These are phyloP conservation scores for Calonectria leucothoes DNA, from an alignment of 2,329 filamentous ascomycete species.

Conservation along the genomic window DNA sequence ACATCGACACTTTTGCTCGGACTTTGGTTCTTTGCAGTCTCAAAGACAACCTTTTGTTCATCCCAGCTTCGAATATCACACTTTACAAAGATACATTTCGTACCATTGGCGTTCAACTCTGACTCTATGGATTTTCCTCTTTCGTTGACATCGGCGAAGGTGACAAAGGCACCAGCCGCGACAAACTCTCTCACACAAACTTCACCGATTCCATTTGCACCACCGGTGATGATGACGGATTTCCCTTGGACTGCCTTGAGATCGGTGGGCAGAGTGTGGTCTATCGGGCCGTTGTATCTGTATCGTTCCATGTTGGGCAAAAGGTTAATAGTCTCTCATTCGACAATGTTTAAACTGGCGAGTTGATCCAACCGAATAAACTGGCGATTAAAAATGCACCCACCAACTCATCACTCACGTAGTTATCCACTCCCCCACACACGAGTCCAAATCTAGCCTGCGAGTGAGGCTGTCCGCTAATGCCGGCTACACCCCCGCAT, in stretches of 20 bases:
- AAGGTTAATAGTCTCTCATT: not conserved
- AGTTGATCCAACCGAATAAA: not conserved
- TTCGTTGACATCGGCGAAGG: slow-evolving; percentile 52
- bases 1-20: slow-evolving; percentile 55
- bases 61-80: slow-evolving; percentile 58
- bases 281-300: slow-evolving; percentile 32
- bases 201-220: slow-evolving; percentile 56
- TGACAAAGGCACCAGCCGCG: slow-evolving; percentile 53
- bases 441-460: not conserved
- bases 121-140: slow-evolving; percentile 46
- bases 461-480: not conserved
- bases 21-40: slow-evolving; percentile 50
- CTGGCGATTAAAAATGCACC: not conserved
- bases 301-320: slow-evolving; percentile 23
- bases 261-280: slow-evolving; percentile 23
- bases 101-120: slow-evolving; percentile 45
- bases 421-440: not conserved
- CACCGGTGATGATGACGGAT: slow-evolving; percentile 61
- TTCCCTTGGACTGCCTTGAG: slow-evolving; percentile 50
- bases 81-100: slow-evolving; percentile 46
- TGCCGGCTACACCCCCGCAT: not conserved
- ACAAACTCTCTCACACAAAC: slow-evolving; percentile 49
- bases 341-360: not conserved
- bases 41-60: slow-evolving; percentile 54
- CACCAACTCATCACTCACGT: too few relatives aligned